Evolutionary conservation across 2,329 filamentous ascomycete genomes (phyloP).

Genomic region (Beauveria varroae): DNA sequence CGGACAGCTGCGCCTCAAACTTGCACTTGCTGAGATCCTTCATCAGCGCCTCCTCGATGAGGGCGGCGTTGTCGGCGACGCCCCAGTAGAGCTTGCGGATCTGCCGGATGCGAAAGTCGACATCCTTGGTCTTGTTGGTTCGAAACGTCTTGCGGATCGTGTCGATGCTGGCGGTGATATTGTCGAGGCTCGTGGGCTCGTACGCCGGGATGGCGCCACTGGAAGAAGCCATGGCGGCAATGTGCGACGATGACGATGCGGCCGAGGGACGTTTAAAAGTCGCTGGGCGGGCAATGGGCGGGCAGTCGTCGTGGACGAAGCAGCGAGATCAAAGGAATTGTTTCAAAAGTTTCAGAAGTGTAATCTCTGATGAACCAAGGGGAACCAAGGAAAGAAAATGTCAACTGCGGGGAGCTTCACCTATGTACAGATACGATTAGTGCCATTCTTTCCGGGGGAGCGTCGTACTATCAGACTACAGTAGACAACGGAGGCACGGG

Average conservation of each 20-base stretch:
- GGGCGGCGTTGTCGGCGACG: constrained; percentile 66
- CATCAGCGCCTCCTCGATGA: constrained; percentile 66
- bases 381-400: neutral
- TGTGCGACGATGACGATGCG: neutral
- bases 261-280: too few species aligned
- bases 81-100: constrained; percentile 95
- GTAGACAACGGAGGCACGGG: neutral
- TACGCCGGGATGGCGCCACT: constrained; percentile 38
- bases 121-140: constrained; percentile 71
- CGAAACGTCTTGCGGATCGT: constrained; percentile 62
- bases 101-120: constrained; percentile 77
- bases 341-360: neutral
- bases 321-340: neutral
- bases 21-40: constrained; percentile 71
- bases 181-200: constrained; percentile 55
- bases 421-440: neutral
- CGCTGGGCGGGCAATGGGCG: neutral
- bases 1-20: constrained; percentile 66
- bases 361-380: neutral
- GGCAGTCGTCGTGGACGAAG: neutral
- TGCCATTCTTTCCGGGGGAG: neutral
- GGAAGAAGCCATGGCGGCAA: constrained; percentile 31
- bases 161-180: constrained; percentile 55
- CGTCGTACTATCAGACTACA: neutral
- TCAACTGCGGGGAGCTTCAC: neutral